Evolutionary conservation across 2,329 filamentous ascomycete species (phyloP), one percentile per base, ranked within the genome.

Genomic region (Boeremia exigua): DNA sequence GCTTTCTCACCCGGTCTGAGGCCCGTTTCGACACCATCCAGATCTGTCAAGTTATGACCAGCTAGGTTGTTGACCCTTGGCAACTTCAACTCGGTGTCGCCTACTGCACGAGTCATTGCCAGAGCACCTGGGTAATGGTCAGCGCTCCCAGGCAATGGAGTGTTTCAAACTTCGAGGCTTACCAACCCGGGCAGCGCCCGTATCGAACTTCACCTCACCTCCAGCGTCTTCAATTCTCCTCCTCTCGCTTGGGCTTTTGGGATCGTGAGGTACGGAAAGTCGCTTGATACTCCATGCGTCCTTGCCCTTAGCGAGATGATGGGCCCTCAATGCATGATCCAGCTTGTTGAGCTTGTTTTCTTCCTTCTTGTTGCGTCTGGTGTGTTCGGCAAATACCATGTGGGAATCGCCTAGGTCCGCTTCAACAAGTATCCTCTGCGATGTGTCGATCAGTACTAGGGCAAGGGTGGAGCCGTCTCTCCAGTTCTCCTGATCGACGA

Each of bases 381-480:
- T 23, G 51, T 40, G 37, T 40, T 50, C 49, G 14, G 63, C 65
- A 48, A 63, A 62, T 17, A 63, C 51, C 37, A 61, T 54, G 32
- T 69, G 65, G 10, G 65, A 67, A 48, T 69, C 66, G 19, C 66
- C 66, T 2, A 69, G 36, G 36, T 69, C 59, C 17, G 65, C 65
- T 32, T 63, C 60, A 7, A 69, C 47, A 6, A 69, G 58, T 25
- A 67, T 46, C 27, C 56, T 63, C 29, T 65, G 66, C 39, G 61
- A 54, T 8, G 58, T 62, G 48, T 69, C 66, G 28, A 69, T 56
- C 46, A 69, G 44, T 12, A 56, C 59, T 3, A 69, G 52, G 4
- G 66, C 62, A 4, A 66, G 61, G 3, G 66, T 69, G n/a, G 66
- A 67, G 27, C 66, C 66, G 32, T 62, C 66, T 14, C 53, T 57